Evolutionary conservation across 1,284 basidiomycete species (phyloP).

Genomic region (Agroathelia rolfsii): DNA sequence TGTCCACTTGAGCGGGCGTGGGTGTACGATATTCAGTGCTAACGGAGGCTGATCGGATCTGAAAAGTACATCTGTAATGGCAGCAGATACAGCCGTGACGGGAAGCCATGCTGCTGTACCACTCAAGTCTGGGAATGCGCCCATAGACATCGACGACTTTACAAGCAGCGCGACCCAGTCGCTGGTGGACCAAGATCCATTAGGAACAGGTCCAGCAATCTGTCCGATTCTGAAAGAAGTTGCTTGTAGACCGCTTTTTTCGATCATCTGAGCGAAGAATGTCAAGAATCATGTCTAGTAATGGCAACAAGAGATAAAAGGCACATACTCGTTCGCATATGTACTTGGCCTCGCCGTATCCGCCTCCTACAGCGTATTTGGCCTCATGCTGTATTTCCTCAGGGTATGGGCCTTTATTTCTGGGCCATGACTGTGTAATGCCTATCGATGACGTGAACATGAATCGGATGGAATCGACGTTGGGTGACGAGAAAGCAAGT

Average conservation of each 20-base stretch:
- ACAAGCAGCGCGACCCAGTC: slow-evolving; percentile 37
- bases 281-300: too few species aligned
- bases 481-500: slow-evolving; percentile 19
- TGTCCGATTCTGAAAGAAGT: slow-evolving; percentile 33
- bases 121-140: slow-evolving; percentile 15
- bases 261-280: too few species aligned
- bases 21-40: slow-evolving; percentile 27
- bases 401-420: slow-evolving; percentile 12
- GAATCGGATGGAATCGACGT: slow-evolving; percentile 14
- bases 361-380: slow-evolving; percentile 11
- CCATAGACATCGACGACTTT: slow-evolving; percentile 20
- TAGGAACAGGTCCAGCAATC: slow-evolving; percentile 25
- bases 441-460: slow-evolving; percentile 23
- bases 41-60: slow-evolving; percentile 10
- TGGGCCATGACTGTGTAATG: slow-evolving; percentile 16
- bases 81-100: slow-evolving; percentile 19
- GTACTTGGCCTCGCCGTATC: slow-evolving; percentile 18
- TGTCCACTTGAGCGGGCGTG: slow-evolving; percentile 23
- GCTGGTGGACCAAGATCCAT: slow-evolving; percentile 31
- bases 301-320: too few species aligned
- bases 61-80: slow-evolving; percentile 22
- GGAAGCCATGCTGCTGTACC: slow-evolving; percentile 27
- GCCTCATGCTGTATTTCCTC: slow-evolving; percentile 15
- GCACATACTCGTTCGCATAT: slow-evolving; percentile 16
- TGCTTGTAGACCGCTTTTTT: slow-evolving; percentile 18